Conservation (phyloP, 2,329 filamentous ascomycete genomes). For the Aspergillus niger region DNA sequence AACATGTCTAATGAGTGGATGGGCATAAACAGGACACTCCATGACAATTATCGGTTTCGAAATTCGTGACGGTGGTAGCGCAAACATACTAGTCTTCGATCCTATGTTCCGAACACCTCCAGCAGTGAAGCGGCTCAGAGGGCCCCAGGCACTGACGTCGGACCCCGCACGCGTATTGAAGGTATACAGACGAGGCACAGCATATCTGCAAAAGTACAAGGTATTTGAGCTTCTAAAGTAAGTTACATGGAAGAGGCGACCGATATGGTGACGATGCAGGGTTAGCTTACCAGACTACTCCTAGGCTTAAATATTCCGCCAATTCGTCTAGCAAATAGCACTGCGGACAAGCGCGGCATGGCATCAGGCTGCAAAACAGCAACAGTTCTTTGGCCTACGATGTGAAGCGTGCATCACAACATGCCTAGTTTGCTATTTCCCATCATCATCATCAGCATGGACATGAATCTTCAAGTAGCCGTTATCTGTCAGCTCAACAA, state of each 20-base stretch:
- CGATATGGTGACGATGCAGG: neutral
- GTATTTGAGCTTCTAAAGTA: conserved; percentile 80
- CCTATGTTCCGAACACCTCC: conserved; percentile 74
- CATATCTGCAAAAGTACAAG: conserved; percentile 68
- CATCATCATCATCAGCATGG: too few species aligned
- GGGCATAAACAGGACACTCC: conserved; percentile 70
- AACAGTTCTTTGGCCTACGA: too few species aligned
- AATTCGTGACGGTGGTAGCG: conserved; percentile 61
- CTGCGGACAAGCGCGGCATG: neutral
- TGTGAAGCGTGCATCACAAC: too few species aligned
- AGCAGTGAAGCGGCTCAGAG: conserved; percentile 62
- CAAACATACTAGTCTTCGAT: conserved; percentile 82
- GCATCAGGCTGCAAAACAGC: too few species aligned
- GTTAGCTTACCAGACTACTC: conserved; percentile 9
- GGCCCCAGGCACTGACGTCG: conserved; percentile 42
- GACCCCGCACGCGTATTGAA: conserved; percentile 62
- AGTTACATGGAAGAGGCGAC: conserved; percentile 12
- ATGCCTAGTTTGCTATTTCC: too few species aligned
- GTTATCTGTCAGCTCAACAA: too few species aligned
- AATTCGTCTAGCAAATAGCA: neutral
- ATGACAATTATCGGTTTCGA: conserved; percentile 88
- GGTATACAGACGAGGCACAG: conserved; percentile 70
- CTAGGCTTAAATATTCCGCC: conserved; percentile 9
- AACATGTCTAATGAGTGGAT: neutral
- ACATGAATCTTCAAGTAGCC: too few species aligned